Conservation (phyloP, 352 stramenopile genomes). For the Globisporangium mamillatum region DNA sequence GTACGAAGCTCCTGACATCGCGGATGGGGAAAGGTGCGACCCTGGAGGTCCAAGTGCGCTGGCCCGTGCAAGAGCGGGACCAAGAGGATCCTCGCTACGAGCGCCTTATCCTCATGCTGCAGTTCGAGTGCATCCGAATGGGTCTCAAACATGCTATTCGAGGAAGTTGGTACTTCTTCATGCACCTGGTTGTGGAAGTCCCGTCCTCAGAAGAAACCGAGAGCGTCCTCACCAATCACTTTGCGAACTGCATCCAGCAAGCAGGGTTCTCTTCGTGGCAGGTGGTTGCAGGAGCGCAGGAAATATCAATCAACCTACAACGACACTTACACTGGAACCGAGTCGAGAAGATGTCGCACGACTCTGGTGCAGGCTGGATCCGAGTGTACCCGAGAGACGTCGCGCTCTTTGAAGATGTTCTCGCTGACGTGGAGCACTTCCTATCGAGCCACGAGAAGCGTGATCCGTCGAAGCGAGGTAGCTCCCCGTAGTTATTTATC, state of each 20-base stretch:
- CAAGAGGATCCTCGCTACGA: conserved; percentile 88
- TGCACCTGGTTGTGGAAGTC: conserved; percentile 80
- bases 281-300: conserved; percentile 78
- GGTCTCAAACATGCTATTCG: conserved; percentile 69
- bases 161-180: conserved; percentile 81
- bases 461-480: conserved; percentile 22
- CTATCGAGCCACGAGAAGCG: conserved; percentile 51
- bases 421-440: conserved; percentile 72
- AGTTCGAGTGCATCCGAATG: conserved; percentile 80
- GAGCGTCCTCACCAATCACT: conserved; percentile 56
- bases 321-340: conserved; percentile 87
- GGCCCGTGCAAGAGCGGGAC: conserved; percentile 82
- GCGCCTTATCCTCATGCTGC: conserved; percentile 81
- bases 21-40: conserved; percentile 84
- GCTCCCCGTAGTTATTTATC: conserved; percentile 18
- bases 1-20: conserved; percentile 75
- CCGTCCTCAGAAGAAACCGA: conserved; percentile 45
- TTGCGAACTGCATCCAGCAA: conserved; percentile 78
- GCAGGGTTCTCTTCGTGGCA: conserved; percentile 84
- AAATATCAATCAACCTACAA: conserved; percentile 87
- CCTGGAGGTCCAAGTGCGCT: conserved; percentile 82
- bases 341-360: conserved; percentile 86
- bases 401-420: conserved; percentile 69
- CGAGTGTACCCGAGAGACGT: conserved; percentile 83
- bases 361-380: conserved; percentile 83